Evolutionary conservation across 2,329 filamentous ascomycete species (phyloP).

Genomic region (Claviceps pazoutovae): DNA sequence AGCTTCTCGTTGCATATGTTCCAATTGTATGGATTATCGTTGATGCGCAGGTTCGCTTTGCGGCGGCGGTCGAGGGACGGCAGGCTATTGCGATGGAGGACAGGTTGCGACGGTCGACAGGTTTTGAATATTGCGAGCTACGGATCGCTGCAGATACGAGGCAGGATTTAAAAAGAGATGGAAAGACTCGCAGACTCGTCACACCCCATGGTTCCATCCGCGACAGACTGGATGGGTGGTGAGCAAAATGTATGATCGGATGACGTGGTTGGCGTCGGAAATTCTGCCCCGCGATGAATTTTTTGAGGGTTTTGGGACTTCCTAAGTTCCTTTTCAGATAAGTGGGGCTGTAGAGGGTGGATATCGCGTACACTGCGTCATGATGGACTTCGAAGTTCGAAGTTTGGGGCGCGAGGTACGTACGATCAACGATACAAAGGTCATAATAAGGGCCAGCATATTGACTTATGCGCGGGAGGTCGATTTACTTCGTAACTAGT

Average conservation of each 20-base stretch:
- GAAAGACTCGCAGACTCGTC: slow-evolving; percentile 1
- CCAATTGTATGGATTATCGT: neutral
- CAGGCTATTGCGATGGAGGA: neutral
- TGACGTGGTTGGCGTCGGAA: neutral
- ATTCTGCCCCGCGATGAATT: neutral
- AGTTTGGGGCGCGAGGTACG: too few species aligned
- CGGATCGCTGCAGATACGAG: neutral
- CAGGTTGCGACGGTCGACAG: neutral
- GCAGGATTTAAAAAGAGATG: neutral
- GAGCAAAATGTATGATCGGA: neutral
- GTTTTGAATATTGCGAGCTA: neutral
- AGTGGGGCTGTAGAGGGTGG: too few species aligned
- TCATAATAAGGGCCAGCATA: too few species aligned
- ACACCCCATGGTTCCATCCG: slow-evolving; percentile 6
- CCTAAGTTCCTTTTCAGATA: too few species aligned
- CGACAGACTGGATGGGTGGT: neutral
- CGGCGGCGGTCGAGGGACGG: neutral
- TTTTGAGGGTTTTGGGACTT: neutral
- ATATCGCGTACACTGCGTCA: too few species aligned
- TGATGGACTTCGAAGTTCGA: too few species aligned
- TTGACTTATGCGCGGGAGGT: too few species aligned
- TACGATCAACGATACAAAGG: too few species aligned
- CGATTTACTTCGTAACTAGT: too few species aligned
- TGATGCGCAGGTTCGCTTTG: neutral
- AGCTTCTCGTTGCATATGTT: neutral